Evolutionary conservation across 371 early-diverging fungal species (phyloP).

Genomic region (Haplosporangium sp.): DNA sequence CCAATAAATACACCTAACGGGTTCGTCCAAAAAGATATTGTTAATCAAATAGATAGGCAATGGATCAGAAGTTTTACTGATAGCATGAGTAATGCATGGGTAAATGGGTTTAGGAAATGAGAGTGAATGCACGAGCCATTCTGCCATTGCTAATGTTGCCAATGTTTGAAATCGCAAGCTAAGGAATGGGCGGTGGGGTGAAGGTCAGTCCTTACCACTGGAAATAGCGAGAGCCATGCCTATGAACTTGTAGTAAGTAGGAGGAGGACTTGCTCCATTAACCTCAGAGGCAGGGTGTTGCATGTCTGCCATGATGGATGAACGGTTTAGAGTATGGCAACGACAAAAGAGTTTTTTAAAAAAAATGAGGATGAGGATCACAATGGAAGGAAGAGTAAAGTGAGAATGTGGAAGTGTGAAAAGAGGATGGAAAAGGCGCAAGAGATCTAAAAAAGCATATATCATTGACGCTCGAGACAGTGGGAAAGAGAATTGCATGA

Average conservation of each 20-base stretch:
- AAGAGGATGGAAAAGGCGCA: neutral
- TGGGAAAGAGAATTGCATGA: neutral
- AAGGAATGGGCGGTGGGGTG: too few species aligned
- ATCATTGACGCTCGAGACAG: neutral
- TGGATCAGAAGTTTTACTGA: too few species aligned
- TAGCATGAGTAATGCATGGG: too few species aligned
- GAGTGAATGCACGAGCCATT: too few species aligned
- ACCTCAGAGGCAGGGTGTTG: conserved; percentile 1
- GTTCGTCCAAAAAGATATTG: conserved; percentile 6
- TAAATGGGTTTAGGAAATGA: too few species aligned
- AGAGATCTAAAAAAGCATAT: neutral
- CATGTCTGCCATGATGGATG: conserved; percentile 22
- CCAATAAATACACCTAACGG: conserved; percentile 86
- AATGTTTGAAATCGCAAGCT: too few species aligned
- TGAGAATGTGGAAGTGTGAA: neutral
- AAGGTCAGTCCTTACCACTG: conserved; percentile 57
- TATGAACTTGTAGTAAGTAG: conserved; percentile 78
- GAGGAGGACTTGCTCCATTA: conserved; percentile 22
- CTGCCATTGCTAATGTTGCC: too few species aligned
- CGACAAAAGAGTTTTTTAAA: neutral
- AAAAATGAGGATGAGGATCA: neutral
- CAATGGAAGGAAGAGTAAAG: neutral
- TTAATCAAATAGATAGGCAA: neutral
- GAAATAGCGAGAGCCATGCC: conserved; percentile 87
- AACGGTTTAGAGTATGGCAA: neutral